Conservation (phyloP, 2,329 filamentous ascomycete species). For the Paracoccidioides lutzii region DNA sequence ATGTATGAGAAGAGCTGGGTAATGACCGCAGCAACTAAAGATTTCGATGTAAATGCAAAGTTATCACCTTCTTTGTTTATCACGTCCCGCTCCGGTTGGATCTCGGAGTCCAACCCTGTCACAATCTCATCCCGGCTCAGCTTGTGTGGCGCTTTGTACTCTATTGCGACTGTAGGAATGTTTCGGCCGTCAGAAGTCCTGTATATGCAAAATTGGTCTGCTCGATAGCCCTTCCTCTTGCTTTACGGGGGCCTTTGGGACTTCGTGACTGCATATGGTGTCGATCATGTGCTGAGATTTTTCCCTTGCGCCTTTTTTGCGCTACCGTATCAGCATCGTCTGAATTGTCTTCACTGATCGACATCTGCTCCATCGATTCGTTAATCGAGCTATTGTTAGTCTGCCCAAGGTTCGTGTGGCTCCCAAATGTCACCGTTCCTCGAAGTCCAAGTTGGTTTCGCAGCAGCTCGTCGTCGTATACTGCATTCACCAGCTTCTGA, state of each 20-base stretch:
- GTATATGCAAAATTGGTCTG: slow-evolving; percentile 2
- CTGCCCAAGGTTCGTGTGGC: no score
- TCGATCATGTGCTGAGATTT: neutral
- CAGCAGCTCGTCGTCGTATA: no score
- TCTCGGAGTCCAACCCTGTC: slow-evolving; percentile 23
- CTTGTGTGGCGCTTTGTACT: slow-evolving; percentile 33
- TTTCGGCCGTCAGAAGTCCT: neutral
- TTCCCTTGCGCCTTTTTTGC: neutral
- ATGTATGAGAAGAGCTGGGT: slow-evolving; percentile 22
- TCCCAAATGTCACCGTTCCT: no score
- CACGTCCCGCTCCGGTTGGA: slow-evolving; percentile 10
- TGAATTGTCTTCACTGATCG: no score
- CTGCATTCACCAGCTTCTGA: no score
- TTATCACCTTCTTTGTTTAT: slow-evolving; percentile 9
- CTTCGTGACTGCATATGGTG: no score
- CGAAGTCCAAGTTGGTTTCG: no score
- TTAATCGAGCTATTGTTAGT: no score
- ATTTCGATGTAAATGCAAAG: slow-evolving; percentile 15
- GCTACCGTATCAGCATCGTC: no score
- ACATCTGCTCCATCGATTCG: no score
- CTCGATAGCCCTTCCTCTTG: neutral
- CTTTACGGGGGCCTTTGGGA: neutral
- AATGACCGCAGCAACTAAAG: slow-evolving; percentile 15
- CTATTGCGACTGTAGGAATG: slow-evolving; percentile 15
- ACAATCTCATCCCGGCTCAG: slow-evolving; percentile 29